Conservation (phyloP, 2,329 filamentous ascomycete genomes). For the Tolypocladium ovalisporum region DNA sequence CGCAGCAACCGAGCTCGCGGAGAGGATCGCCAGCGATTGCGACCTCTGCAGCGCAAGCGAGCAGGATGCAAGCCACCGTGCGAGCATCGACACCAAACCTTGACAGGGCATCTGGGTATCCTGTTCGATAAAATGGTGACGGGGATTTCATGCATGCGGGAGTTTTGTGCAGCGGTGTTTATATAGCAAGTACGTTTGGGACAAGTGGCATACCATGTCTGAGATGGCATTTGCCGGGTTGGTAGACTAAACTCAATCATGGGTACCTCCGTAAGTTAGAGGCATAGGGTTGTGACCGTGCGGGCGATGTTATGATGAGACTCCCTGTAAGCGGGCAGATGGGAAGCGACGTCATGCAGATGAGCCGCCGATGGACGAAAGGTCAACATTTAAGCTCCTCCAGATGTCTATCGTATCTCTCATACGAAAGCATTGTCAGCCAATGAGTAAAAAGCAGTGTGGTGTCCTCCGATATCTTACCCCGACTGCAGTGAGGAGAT, state of each 20-base stretch:
- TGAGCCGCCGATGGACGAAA: not conserved
- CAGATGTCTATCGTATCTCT: too few relatives aligned
- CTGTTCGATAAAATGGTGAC: not conserved
- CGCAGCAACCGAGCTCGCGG: slow-evolving; percentile 12
- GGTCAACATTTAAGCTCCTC: too few relatives aligned
- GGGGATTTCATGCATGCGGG: not conserved
- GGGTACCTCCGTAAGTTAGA: not conserved
- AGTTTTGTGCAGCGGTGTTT: not conserved
- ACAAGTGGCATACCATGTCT: not conserved
- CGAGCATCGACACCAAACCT: slow-evolving; percentile 10
- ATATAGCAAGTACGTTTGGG: not conserved
- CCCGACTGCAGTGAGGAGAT: not conserved
- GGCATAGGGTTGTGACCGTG: not conserved
- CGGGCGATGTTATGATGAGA: not conserved
- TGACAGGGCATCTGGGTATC: slow-evolving; percentile 6
- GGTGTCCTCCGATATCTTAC: not conserved
- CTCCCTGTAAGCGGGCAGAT: not conserved
- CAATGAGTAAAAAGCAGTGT: not conserved
- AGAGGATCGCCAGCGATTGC: slow-evolving; percentile 19
- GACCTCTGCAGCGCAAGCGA: slow-evolving; percentile 6
- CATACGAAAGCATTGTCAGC: too few relatives aligned
- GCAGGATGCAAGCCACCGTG: slow-evolving; percentile 7
- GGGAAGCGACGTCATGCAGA: not conserved
- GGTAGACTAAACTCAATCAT: not conserved
- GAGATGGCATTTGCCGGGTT: not conserved